Percentiles rank a stretch among this genome's conserved stretches.
Conservation (phyloP, 129 eudicot species). For the Flaveria bidentis region DNA sequence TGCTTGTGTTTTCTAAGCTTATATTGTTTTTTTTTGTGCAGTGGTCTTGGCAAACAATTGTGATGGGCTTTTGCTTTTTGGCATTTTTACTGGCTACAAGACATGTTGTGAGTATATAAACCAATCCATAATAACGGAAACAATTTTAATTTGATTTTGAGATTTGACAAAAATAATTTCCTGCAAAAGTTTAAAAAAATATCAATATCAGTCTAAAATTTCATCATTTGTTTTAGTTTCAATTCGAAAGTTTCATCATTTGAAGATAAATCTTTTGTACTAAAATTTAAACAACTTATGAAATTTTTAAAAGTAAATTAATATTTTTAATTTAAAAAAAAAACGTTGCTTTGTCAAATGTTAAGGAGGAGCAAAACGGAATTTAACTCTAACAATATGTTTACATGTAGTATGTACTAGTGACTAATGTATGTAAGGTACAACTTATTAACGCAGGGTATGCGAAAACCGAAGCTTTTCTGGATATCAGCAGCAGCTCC, state of each 20-base stretch:
- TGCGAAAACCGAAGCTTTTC: constrained; percentile 74
- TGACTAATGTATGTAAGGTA: constrained; percentile 25
- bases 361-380: accelerated
- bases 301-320: too few species aligned
- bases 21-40: constrained; percentile 43
- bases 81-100: constrained; percentile 63
- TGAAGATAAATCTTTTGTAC: too few species aligned
- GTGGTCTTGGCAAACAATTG: constrained; percentile 99
- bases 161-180: too few species aligned
- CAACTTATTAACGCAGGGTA: constrained; percentile 58
- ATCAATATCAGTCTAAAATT: too few species aligned
- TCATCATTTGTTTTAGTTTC: too few species aligned
- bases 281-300: too few species aligned
- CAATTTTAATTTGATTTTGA: too few species aligned
- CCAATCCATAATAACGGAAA: constrained; percentile 1
- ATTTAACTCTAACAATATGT: too few species aligned
- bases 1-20: constrained; percentile 1
- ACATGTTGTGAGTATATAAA: constrained; percentile 59
- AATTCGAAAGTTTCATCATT: too few species aligned
- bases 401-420: background rate
- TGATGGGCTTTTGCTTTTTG: constrained; percentile 78
- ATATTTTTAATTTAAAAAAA: too few species aligned
- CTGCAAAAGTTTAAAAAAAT: too few species aligned
- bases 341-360: too few species aligned
- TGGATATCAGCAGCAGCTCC: constrained; percentile 99